Percentiles rank a stretch among this genome's conserved stretches.
Evolutionary conservation across 768 basidiomycete genomes (phyloP).

Genomic region (Boletus edulis): DNA sequence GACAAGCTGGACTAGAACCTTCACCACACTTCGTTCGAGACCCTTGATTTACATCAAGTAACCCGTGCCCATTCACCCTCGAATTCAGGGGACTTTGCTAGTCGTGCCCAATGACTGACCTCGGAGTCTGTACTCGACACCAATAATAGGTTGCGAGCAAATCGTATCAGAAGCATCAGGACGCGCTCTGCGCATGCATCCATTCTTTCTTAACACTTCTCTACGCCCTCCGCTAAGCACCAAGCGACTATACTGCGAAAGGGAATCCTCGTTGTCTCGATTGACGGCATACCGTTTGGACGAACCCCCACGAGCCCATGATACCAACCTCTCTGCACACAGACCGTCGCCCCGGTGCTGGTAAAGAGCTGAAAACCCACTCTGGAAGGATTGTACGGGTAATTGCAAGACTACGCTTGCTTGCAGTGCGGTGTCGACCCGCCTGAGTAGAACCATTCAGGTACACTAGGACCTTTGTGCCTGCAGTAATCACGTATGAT

Average conservation of each 20-base stretch:
- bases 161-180: constrained; percentile 24
- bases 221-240: constrained; percentile 21
- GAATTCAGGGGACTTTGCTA: constrained; percentile 15
- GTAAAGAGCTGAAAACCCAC: background rate
- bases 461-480: background rate
- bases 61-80: constrained; percentile 11
- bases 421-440: background rate
- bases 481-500: background rate
- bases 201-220: constrained; percentile 28
- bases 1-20: constrained; percentile 3
- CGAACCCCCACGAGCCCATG: constrained; percentile 4
- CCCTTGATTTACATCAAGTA: constrained; percentile 18
- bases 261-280: constrained; percentile 3
- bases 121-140: constrained; percentile 13
- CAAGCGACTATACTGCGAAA: constrained; percentile 6
- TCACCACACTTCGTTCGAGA: constrained; percentile 12
- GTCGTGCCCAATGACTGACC: background rate
- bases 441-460: background rate
- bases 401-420: background rate
- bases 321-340: constrained; percentile 1
- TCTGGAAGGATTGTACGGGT: background rate
- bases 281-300: constrained; percentile 7
- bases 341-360: background rate
- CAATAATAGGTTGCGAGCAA: constrained; percentile 1
- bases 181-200: constrained; percentile 18